phyloP scores from a whole-genome alignment of 768 basidiomycete genomes.

The Dacryopinax spathularia region DNA sequence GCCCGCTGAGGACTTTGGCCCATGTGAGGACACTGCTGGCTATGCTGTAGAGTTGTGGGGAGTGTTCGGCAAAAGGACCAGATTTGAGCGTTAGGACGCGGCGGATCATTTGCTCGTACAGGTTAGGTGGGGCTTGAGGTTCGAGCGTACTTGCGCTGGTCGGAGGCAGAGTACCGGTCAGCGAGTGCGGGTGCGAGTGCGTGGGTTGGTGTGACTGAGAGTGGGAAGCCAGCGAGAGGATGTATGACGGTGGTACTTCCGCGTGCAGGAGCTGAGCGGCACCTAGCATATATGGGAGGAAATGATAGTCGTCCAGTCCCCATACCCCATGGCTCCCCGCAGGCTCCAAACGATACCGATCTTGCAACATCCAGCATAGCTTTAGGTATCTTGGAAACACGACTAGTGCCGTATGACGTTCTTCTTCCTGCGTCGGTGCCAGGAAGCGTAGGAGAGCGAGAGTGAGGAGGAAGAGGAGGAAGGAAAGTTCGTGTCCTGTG shows the following conservation, averaged over 20 bases:
- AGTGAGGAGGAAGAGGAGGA: slow-evolving; percentile 61
- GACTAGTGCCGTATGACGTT: slow-evolving; percentile 42
- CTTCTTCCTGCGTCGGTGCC: slow-evolving; percentile 42
- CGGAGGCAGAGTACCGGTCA: slow-evolving; percentile 2
- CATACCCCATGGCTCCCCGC: slow-evolving; percentile 97
- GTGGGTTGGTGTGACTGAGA: neutral
- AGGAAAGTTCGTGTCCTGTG: slow-evolving; percentile 87
- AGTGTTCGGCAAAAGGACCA: slow-evolving; percentile 86
- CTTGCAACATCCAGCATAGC: slow-evolving; percentile 71
- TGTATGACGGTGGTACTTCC: neutral
- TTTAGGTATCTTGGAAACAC: slow-evolving; percentile 65
- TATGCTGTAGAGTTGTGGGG: slow-evolving; percentile 76
- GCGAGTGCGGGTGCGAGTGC: neutral
- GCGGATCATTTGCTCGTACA: slow-evolving; percentile 66
- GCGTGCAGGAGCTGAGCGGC: slow-evolving; percentile 54
- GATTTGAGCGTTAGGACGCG: slow-evolving; percentile 68
- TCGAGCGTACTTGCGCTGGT: neutral
- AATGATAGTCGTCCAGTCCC: slow-evolving; percentile 87
- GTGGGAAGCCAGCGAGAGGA: neutral
- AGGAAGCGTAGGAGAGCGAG: slow-evolving; percentile 57
- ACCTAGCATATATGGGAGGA: slow-evolving; percentile 82
- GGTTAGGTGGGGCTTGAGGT: slow-evolving; percentile 37
- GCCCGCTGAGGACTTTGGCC: slow-evolving; percentile 76
- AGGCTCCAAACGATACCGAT: slow-evolving; percentile 80
- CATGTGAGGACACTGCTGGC: slow-evolving; percentile 80